These are phyloP conservation scores for Microcera coccophila DNA, from an alignment of 2,329 filamentous ascomycete genomes.

Conservation along the genomic window DNA sequence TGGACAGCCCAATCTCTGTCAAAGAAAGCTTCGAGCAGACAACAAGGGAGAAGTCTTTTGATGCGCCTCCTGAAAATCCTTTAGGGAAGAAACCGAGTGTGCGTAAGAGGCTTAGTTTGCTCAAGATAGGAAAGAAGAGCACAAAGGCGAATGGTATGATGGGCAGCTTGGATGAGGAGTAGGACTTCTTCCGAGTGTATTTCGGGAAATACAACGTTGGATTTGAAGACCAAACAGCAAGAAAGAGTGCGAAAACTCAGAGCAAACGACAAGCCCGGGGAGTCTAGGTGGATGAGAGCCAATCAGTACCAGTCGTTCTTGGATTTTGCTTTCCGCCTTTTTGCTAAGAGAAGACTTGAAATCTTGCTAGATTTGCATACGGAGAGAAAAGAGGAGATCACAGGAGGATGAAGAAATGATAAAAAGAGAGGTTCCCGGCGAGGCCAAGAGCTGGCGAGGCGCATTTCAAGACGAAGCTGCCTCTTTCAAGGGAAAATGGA, in stretches of 20 bases:
- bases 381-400: too few species aligned
- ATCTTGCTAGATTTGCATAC: too few species aligned
- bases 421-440: too few species aligned
- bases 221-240: conserved; percentile 17
- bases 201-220: conserved; percentile 25
- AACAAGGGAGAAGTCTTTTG: conserved; percentile 20
- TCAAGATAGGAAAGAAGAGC: conserved; percentile 68
- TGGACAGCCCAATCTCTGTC: conserved; percentile 21
- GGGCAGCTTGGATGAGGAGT: conserved; percentile 56
- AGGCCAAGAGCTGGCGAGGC: too few species aligned
- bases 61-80: conserved; percentile 31
- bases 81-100: conserved; percentile 58
- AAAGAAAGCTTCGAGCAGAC: conserved; percentile 29
- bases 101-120: conserved; percentile 72
- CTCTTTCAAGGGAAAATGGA: too few species aligned
- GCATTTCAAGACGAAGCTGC: too few species aligned
- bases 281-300: neutral
- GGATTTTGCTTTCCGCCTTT: conserved; percentile 9
- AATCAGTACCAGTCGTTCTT: conserved; percentile 1
- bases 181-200: conserved; percentile 34
- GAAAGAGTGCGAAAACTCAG: conserved; percentile 4
- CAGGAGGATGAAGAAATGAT: too few species aligned
- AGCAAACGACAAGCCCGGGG: conserved; percentile 1
- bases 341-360: too few species aligned
- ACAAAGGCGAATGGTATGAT: conserved; percentile 47